Conservation (phyloP, 148 eudicot genomes). For the Rhododendron williamsianum region DNA sequence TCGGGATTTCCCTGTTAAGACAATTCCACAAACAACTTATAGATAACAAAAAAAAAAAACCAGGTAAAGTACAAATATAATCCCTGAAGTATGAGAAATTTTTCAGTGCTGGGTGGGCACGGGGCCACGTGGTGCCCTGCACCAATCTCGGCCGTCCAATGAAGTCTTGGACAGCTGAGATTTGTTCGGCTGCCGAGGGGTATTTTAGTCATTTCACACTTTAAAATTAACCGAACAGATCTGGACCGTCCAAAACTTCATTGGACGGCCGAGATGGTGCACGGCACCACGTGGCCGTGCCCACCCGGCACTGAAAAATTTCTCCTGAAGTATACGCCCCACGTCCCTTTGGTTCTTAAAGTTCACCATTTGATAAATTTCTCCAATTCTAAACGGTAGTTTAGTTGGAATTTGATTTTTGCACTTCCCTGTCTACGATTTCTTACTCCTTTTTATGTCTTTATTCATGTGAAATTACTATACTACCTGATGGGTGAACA, state of each 20-base stretch:
- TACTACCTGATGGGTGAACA: not conserved
- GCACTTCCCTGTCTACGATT: not conserved
- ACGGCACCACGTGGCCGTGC: too few species aligned
- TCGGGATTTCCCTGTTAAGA: conserved; percentile 47
- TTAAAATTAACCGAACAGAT: too few species aligned
- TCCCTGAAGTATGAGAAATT: not conserved
- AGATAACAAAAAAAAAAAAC: not conserved
- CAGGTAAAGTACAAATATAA: not conserved
- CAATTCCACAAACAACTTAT: not conserved
- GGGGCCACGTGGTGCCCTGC: too few species aligned
- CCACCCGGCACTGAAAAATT: too few species aligned
- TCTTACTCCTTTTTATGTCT: not conserved
- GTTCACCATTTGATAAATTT: not conserved
- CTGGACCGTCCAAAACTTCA: too few species aligned
- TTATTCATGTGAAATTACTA: not conserved
- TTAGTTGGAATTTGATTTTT: not conserved
- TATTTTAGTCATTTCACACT: too few species aligned
- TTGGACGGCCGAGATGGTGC: too few species aligned
- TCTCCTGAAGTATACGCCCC: not conserved
- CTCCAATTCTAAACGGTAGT: not conserved
- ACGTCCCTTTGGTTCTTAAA: not conserved
- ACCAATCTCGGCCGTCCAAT: too few species aligned
- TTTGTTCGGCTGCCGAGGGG: too few species aligned
- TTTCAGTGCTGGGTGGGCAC: too few species aligned
- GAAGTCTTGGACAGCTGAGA: too few species aligned